These are phyloP conservation scores for Penicillium fimorum DNA, from an alignment of 495 filamentous ascomycete species.

Conservation along the genomic window DNA sequence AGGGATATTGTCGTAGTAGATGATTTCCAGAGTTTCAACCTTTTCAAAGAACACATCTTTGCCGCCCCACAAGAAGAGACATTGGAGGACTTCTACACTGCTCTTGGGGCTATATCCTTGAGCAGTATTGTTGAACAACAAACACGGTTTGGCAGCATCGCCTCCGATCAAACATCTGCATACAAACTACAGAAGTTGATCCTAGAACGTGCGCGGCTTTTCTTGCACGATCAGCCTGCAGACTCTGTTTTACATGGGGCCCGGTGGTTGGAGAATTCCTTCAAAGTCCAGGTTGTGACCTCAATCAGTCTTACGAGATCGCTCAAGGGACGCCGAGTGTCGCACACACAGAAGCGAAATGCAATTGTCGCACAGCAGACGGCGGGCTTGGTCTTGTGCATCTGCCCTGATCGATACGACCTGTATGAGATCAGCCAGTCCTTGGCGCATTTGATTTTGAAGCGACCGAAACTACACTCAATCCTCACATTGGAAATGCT, in stretches of 20 bases:
- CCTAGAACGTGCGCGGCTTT: slow-evolving; percentile 80
- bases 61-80: slow-evolving; percentile 84
- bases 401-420: slow-evolving; percentile 65
- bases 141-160: slow-evolving; percentile 46
- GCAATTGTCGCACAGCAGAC: slow-evolving; percentile 59
- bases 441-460: slow-evolving; percentile 73
- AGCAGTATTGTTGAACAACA: slow-evolving; percentile 48
- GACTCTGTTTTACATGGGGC: slow-evolving; percentile 77
- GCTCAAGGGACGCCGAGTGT: slow-evolving; percentile 62
- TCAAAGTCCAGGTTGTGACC: slow-evolving; percentile 72
- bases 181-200: slow-evolving; percentile 71
- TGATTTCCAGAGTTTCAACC: slow-evolving; percentile 76
- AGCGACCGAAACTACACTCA: slow-evolving; percentile 80
- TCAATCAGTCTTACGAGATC: slow-evolving; percentile 72
- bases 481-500: slow-evolving; percentile 85
- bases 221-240: slow-evolving; percentile 69
- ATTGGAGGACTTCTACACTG: slow-evolving; percentile 78
- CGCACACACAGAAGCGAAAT: slow-evolving; percentile 66
- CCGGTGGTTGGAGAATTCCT: slow-evolving; percentile 84
- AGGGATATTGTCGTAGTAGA: slow-evolving; percentile 76
- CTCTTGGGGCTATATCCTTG: slow-evolving; percentile 45
- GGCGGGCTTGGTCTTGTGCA: slow-evolving; percentile 50
- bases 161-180: slow-evolving; percentile 53
- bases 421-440: slow-evolving; percentile 87
- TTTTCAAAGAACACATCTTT: slow-evolving; percentile 78